These are phyloP conservation scores for Thecamonas trahens DNA, from an alignment of 78 protist species.

Conservation along the genomic window DNA sequence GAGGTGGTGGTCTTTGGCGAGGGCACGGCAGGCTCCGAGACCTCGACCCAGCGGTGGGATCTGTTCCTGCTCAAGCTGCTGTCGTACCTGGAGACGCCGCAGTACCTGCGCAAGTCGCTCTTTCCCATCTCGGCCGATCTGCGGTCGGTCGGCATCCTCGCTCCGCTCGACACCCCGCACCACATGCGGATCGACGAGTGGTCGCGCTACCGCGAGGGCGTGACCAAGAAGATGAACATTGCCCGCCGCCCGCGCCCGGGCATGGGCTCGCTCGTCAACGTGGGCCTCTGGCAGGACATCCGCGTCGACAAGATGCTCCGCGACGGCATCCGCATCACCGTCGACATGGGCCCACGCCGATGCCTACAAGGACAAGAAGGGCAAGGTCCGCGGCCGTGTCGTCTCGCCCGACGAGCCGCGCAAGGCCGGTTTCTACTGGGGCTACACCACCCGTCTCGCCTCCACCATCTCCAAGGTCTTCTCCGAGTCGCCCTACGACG, in stretches of 20 bases:
- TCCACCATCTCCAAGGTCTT: neutral
- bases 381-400: neutral
- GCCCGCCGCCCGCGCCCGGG: neutral
- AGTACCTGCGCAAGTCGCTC: conserved; percentile 34
- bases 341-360: neutral
- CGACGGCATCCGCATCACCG: conserved; percentile 18
- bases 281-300: neutral
- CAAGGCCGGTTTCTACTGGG: conserved; percentile 7
- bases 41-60: neutral
- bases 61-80: conserved; percentile 41
- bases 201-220: conserved; percentile 23
- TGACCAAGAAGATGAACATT: neutral
- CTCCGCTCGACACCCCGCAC: conserved; percentile 50
- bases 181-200: conserved; percentile 17
- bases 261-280: conserved; percentile 18
- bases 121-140: conserved; percentile 33
- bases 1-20: conserved; percentile 46
- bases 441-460: conserved; percentile 12
- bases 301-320: conserved; percentile 2
- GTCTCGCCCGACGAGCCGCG: conserved; percentile 29
- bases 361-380: neutral
- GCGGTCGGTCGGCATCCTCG: conserved; percentile 15
- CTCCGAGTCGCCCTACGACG: conserved; percentile 14
- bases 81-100: conserved; percentile 57
- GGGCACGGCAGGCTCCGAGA: neutral